Base-by-base conservation (phyloP, 441 rosid species). In the Populus tomentosa region DNA sequence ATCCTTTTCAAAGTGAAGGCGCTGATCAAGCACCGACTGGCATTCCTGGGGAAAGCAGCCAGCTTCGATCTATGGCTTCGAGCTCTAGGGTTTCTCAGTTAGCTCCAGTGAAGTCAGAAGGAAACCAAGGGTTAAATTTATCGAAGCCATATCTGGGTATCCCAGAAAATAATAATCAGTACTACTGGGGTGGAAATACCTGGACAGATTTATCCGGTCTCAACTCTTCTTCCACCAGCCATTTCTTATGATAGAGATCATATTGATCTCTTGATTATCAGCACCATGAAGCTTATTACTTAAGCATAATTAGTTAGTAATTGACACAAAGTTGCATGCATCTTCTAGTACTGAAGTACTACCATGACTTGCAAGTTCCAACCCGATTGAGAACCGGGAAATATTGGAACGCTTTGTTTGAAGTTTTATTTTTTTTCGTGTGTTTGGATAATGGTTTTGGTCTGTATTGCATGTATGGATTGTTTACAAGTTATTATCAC, bases 171-270 rank as follows among this genome's bases (percentile, higher is more conserved):
- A 77, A 83, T 70, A 87, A 86, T 79, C 90, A 92, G 59, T 88
- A 85, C 81, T 88, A 85, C 80, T 93, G 98, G 98, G 77, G 74
- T 33, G 88, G 83, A 75, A 79, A 82, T 82, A 76, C 88, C 9
- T 95, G 97, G 99, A 90, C 90, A 13, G 98, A 95, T 90, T 86
- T 88, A 76, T 90, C 94, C 16, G 89, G 94, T 78, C 88, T 90
- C 71, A 89, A 90, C 81, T 90, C 97, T 82, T 87, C 93, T 78
- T 89, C 92, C 59, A 83, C 89, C 8, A 84, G 80, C 78, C 84
- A 89, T 76, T 82, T 87, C 72, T 82, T 82, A 61, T 80, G 80
- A 83, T 72, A 64, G 21, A 71, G 21, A 72, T 67, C 24, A 10
- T 50, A 7, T 50, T 71, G 24, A 35, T 21, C 28, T 53, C 61